Evolutionary conservation across 495 filamentous ascomycete species (phyloP), one percentile per base, ranked within the genome.

Genomic region (Penicillium fimorum): DNA sequence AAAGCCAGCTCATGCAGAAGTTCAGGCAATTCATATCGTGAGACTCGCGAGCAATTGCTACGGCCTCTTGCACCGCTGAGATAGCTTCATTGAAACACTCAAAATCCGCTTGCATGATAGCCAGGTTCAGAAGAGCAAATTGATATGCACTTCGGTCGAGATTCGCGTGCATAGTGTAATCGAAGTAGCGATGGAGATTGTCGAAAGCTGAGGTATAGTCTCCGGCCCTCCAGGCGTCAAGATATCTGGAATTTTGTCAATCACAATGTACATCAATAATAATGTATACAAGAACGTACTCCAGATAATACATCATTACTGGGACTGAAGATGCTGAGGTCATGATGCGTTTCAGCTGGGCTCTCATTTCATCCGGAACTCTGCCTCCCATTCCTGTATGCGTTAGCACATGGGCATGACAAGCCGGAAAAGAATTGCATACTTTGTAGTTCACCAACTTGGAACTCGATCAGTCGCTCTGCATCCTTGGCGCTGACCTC

Each of bases 1-100:
- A 94, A n/a, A 97, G 79, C 95, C 94, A 98, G 68, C 90, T 96
- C 60, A 97, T 82, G 43, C 90, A 90, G 72, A 96, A 97, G 70
- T 96, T 97, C 37, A 98, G 77, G 66, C 95, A 97, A 8, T 82
- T 84, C 80, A 89, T 89, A 62, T 98, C 94, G 55, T 91, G 85
- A 61, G 94, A 94, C 70, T 97, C 94, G 53, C 93, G 79, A 0
- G 94, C 94, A 29, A 90, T 92, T 0, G 91, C 85, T 13, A 97
- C 90, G 3, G 92, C 90, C 69, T 97, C 94, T 56, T 92, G 82
- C 85, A 97, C 95, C 3, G 92, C 91, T 7, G 88, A 85, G 17
- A 97, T 82, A n/a, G 93, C 92, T 74, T 97, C 94, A 40, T 81
- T 79, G 69, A 90, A 88, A 57, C 90, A 96, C 35, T 92, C 93